Conservation (phyloP, 2,329 filamentous ascomycete species). For the Aspergillus novoparasiticus region DNA sequence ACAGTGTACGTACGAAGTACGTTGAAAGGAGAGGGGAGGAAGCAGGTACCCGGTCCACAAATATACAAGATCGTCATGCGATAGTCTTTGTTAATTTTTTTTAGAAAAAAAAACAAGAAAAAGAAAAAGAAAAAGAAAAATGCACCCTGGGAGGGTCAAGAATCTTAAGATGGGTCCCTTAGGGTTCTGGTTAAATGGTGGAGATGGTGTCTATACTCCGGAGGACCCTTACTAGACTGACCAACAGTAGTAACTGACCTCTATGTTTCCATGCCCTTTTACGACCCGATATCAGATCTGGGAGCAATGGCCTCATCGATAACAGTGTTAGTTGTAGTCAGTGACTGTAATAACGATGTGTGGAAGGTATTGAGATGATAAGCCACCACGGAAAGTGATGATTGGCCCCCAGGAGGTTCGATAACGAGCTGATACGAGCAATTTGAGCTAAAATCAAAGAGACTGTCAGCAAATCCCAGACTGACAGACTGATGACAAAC, state of each 20-base stretch:
- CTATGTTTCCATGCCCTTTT: background rate
- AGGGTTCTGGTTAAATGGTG: background rate
- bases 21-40: background rate
- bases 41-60: background rate
- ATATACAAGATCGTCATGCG: background rate
- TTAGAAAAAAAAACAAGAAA: too few relatives aligned
- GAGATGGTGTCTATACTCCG: background rate
- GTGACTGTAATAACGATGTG: conserved; percentile 13
- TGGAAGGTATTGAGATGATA: conserved; percentile 17
- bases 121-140: background rate
- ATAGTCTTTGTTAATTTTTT: background rate
- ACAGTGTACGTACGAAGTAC: background rate
- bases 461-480: background rate
- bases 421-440: conserved; percentile 10
- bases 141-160: background rate
- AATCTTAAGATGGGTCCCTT: background rate
- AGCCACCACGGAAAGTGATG: conserved; percentile 13
- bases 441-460: background rate
- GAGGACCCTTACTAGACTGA: background rate
- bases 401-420: conserved; percentile 25
- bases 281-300: background rate
- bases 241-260: background rate
- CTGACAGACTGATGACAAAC: background rate
- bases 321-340: background rate
- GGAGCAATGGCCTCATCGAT: background rate